Conservation (phyloP, 2,329 filamentous ascomycete genomes). For the Septoria linicola region DNA sequence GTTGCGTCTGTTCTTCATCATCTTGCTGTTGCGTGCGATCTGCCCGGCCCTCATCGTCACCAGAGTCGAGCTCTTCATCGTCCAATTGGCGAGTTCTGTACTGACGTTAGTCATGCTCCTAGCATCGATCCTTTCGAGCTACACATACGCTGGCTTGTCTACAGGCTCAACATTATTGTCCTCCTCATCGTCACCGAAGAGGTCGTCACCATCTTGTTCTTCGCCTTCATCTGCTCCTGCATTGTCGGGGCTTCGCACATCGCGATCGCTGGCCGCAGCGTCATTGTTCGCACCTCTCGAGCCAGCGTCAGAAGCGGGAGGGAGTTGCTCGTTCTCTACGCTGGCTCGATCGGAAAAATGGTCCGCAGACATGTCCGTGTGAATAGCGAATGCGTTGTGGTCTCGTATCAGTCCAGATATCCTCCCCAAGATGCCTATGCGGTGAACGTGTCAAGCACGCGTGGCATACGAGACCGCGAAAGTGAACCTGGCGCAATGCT, state of each 20-base stretch:
- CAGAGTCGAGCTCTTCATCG: conserved; percentile 63
- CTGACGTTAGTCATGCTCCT: conserved; percentile 10
- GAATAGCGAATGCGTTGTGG: too few relatives aligned
- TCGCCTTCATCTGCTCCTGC: conserved; percentile 33
- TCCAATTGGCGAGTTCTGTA: conserved; percentile 45
- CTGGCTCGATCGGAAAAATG: too few relatives aligned
- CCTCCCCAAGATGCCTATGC: too few relatives aligned
- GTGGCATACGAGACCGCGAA: too few relatives aligned
- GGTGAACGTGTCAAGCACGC: too few relatives aligned
- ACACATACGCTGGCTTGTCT: conserved; percentile 30
- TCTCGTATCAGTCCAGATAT: too few relatives aligned
- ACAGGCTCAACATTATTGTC: conserved; percentile 29
- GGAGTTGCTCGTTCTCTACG: conserved; percentile 24
- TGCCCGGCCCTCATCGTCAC: conserved; percentile 61
- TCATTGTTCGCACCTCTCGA: conserved; percentile 21
- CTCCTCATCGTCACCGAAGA: conserved; percentile 49
- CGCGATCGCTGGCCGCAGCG: conserved; percentile 25
- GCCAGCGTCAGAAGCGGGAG: conserved; percentile 5
- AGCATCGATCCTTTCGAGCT: too few relatives aligned
- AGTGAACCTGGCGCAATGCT: too few relatives aligned
- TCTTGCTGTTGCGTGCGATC: conserved; percentile 55
- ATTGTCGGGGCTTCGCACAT: conserved; percentile 24
- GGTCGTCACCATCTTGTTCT: conserved; percentile 44
- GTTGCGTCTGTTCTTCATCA: conserved; percentile 50
- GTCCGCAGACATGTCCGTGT: conserved; percentile 18